A percentile compares a stretch with the other conserved stretches of the same genome.
Conservation (phyloP, 495 filamentous ascomycete genomes). For the Haplographium delicatum region DNA sequence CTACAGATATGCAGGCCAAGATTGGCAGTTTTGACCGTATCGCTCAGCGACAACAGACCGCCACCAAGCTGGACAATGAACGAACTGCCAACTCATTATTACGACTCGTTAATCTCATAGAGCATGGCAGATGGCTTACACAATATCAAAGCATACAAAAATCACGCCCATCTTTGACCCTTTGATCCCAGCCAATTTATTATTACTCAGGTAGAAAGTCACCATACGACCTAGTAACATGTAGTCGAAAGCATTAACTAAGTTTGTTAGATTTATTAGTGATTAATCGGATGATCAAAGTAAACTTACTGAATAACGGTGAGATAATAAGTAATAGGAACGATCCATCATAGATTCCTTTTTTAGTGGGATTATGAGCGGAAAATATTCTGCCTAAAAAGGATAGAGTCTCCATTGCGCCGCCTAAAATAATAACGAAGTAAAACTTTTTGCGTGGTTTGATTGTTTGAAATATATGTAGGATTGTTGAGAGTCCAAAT, state of each 20-base stretch:
- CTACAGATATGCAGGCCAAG: conserved; percentile 40
- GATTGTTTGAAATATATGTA: conserved; percentile 41
- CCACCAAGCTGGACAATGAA: conserved; percentile 23
- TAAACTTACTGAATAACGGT: conserved; percentile 45
- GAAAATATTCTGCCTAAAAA: conserved; percentile 32
- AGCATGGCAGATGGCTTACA: conserved; percentile 22
- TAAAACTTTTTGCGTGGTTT: conserved; percentile 33
- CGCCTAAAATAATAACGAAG: conserved; percentile 49
- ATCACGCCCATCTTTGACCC: conserved; percentile 41
- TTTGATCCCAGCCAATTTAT: conserved; percentile 43
- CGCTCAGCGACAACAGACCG: conserved; percentile 15
- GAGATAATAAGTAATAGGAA: conserved; percentile 38
- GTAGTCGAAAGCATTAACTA: conserved; percentile 64
- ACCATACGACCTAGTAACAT: conserved; percentile 62
- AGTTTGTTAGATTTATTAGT: too few species aligned
- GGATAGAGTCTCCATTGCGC: conserved; percentile 30
- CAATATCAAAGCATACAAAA: conserved; percentile 57
- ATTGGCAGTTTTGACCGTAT: conserved; percentile 11
- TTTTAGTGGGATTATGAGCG: conserved; percentile 33
- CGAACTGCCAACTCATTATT: conserved; percentile 4
- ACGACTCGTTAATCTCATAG: background rate
- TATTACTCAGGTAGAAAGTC: conserved; percentile 43
- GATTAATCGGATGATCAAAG: too few species aligned
- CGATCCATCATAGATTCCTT: conserved; percentile 21
- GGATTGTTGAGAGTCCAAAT: conserved; percentile 40